These are phyloP conservation scores for Nyssa sinensis DNA, from an alignment of 148 eudicot genomes.

Conservation along the genomic window DNA sequence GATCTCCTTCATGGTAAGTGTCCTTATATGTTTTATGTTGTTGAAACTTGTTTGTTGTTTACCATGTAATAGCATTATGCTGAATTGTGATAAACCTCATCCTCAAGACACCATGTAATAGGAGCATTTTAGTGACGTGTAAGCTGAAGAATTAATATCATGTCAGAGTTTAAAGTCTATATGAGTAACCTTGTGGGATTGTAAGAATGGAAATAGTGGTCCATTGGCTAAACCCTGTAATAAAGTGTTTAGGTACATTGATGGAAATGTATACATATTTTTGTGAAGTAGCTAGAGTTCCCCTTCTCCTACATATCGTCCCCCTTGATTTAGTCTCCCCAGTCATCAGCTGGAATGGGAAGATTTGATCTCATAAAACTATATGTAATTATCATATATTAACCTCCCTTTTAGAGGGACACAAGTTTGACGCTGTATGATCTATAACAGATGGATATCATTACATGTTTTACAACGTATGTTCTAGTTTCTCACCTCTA, in stretches of 20 bases:
- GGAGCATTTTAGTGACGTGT: background rate
- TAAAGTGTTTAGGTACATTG: background rate
- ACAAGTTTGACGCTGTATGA: background rate
- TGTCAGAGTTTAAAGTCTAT: background rate
- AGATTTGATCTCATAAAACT: background rate
- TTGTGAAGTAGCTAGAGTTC: background rate
- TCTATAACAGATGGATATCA: background rate
- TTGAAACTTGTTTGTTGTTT: background rate
- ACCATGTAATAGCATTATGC: background rate
- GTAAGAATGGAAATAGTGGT: background rate
- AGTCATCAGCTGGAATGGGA: background rate
- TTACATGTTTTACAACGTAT: background rate
- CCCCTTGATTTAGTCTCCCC: background rate
- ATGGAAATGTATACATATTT: background rate
- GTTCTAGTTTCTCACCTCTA: background rate
- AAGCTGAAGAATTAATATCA: too few relatives aligned
- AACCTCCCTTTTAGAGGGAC: background rate
- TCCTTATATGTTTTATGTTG: background rate
- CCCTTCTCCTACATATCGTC: background rate
- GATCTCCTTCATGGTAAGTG: constrained; percentile 91
- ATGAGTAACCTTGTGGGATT: background rate
- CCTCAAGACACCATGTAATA: background rate
- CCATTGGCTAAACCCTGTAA: background rate
- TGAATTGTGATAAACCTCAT: background rate
- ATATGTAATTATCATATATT: background rate